Evolutionary conservation across 2,329 filamentous ascomycete species (phyloP).

Genomic region (Trichoderma citrinoviride): DNA sequence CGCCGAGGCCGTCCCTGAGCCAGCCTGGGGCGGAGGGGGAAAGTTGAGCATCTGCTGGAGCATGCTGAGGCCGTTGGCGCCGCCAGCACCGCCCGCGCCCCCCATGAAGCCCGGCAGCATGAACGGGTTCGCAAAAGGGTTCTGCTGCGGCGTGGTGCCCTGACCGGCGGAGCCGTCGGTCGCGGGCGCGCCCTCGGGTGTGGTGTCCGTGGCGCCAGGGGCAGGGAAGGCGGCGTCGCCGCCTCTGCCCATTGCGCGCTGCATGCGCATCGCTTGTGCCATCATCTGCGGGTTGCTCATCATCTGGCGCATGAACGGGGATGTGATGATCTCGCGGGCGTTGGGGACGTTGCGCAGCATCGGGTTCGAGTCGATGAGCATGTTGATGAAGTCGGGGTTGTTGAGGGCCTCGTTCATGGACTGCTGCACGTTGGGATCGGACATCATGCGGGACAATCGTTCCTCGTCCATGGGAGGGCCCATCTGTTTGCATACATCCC

Average conservation of each 20-base stretch:
- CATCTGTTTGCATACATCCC: slow-evolving; percentile 71
- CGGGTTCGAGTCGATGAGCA: slow-evolving; percentile 91
- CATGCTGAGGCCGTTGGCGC: slow-evolving; percentile 20
- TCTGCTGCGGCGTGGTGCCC: slow-evolving; percentile 28
- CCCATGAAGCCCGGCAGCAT: slow-evolving; percentile 30
- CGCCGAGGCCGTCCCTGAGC: slow-evolving; percentile 21
- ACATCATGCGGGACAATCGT: slow-evolving; percentile 77
- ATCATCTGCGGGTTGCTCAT: slow-evolving; percentile 88
- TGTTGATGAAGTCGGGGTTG: slow-evolving; percentile 91
- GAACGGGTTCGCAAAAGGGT: slow-evolving; percentile 45
- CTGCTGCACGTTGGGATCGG: slow-evolving; percentile 81
- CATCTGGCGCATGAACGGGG: slow-evolving; percentile 85
- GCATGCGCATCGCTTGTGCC: slow-evolving; percentile 78
- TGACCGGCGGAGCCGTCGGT: slow-evolving; percentile 24
- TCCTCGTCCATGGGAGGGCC: slow-evolving; percentile 80
- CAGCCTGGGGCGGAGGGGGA: neutral
- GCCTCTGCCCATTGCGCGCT: slow-evolving; percentile 62
- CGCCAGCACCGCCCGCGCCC: slow-evolving; percentile 25
- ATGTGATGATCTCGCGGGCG: slow-evolving; percentile 80
- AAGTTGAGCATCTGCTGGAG: slow-evolving; percentile 32
- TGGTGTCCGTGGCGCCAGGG: slow-evolving; percentile 87
- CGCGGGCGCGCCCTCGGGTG: slow-evolving; percentile 52
- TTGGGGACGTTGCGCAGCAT: slow-evolving; percentile 72
- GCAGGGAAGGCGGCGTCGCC: slow-evolving; percentile 69
- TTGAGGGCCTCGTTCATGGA: slow-evolving; percentile 92